Evolutionary conservation across 805 yeast species (phyloP), one percentile per base, ranked within the genome.

Genomic region (Candida ulmi): DNA sequence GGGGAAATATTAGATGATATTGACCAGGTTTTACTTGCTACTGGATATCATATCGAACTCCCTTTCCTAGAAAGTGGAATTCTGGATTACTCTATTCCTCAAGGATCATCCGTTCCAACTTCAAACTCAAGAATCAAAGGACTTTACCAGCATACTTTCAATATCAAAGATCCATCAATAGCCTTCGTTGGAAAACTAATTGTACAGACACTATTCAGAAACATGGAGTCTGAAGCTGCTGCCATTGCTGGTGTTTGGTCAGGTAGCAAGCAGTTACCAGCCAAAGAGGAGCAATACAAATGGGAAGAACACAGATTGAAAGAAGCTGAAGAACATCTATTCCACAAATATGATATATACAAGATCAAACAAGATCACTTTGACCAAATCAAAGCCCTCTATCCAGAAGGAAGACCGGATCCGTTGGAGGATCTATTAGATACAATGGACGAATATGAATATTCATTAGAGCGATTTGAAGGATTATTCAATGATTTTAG

Each of bases 161-260:
- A 68, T 32, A 58, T 63, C 33, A 56, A 63, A 19, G 76, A 74
- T 47, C 74, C 78, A 7, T 65, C 72, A 16, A 50, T 74, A 27
- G 64, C 65, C 2, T 65, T 72, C 39, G 58, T 69, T 13, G 79
- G 77, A 0, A 52, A 57, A 30, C 30, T 57, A 24, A 17, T 69
- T 2, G 65, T 75, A 1, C 67, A 71, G 2, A 50, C 72, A 19
- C 65, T 68, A 44, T 74, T 73, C 60, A 70, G 71, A 37, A 63
- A 71, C 13, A 70, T 74, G 46, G 82, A 76, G 48, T 61, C 71
- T 2, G 58, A 65, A 35, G 74, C 78, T 2, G 71, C 76, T n/a
- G 78, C 79, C 0, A 59, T 76, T 36, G 75, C 77, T 13, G 80
- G 80, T n/a, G 70, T 73, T 4, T 76, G 78, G 76, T 61, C 76